Percentiles rank a stretch among this genome's conserved stretches.
These are phyloP conservation scores for Durusdinium trenchii DNA, from an alignment of 73 alveolate species.

Conservation along the genomic window DNA sequence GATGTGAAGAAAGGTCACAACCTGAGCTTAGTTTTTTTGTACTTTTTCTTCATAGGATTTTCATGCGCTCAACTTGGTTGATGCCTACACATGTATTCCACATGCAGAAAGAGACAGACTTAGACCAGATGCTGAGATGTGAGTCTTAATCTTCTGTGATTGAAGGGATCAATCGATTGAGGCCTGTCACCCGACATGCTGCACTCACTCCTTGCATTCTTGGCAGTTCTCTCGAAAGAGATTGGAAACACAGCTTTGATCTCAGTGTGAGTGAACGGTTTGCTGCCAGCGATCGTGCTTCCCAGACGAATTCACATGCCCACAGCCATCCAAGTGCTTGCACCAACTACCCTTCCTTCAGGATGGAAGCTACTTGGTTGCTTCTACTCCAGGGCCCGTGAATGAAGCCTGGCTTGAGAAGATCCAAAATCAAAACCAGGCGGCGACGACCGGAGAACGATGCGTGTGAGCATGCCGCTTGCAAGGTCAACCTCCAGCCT, in stretches of 20 bases:
- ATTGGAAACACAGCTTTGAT: constrained; percentile 5
- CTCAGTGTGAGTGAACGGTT: background rate
- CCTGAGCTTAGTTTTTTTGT: background rate
- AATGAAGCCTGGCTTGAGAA: constrained; percentile 40
- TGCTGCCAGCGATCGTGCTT: background rate
- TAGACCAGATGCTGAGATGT: background rate
- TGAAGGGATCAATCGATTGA: background rate
- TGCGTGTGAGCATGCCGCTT: too few relatives aligned
- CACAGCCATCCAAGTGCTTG: too few relatives aligned
- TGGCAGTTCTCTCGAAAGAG: constrained; percentile 60
- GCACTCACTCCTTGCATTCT: constrained; percentile 55
- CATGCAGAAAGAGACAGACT: background rate
- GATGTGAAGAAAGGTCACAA: background rate
- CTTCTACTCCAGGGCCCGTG: constrained; percentile 48
- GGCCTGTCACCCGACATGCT: constrained; percentile 48
- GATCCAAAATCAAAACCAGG: background rate
- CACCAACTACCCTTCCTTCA: too few relatives aligned
- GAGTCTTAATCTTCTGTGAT: background rate
- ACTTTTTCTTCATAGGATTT: background rate
- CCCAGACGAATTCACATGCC: too few relatives aligned
- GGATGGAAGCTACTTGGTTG: constrained; percentile 85
- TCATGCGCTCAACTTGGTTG: background rate
- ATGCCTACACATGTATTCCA: too few relatives aligned
- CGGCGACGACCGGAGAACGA: background rate
- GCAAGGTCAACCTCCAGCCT: too few relatives aligned